phyloP scores from a whole-genome alignment of 768 basidiomycete genomes.

The Kwoniella dejecticola region DNA sequence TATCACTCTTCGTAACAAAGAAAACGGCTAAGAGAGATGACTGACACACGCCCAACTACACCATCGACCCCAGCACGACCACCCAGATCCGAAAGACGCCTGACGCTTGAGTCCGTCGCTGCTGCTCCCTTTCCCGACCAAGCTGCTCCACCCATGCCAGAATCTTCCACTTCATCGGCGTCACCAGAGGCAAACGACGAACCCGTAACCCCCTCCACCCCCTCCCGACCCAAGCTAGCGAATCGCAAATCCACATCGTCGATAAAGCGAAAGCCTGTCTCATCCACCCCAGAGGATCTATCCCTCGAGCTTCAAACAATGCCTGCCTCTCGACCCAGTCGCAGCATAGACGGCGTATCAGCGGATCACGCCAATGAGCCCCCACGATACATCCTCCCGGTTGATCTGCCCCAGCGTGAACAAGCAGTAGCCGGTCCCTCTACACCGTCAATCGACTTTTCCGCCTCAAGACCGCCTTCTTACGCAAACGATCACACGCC shows the following conservation, averaged over 20 bases:
- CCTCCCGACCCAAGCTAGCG: neutral
- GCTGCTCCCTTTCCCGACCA: neutral
- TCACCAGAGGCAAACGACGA: neutral
- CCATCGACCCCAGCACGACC: conserved; percentile 15
- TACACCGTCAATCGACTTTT: conserved; percentile 1
- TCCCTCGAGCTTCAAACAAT: neutral
- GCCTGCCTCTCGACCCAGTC: too few relatives aligned
- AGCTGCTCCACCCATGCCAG: neutral
- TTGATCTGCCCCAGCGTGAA: conserved; percentile 23
- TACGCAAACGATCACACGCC: conserved; percentile 5
- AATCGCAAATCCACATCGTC: conserved; percentile 29
- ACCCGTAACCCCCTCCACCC: conserved; percentile 4
- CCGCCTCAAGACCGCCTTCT: conserved; percentile 13
- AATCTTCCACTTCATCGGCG: neutral
- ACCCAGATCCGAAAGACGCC: conserved; percentile 5
- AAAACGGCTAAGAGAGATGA: too few relatives aligned
- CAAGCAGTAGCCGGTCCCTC: neutral
- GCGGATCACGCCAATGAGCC: conserved; percentile 11
- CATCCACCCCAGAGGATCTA: conserved; percentile 10
- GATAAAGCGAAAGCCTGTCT: conserved; percentile 43
- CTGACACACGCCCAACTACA: neutral
- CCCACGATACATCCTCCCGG: conserved; percentile 32
- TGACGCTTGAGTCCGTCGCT: conserved; percentile 1
- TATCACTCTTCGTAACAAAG: too few relatives aligned
- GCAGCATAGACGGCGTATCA: neutral